A percentile compares a stretch with the other conserved stretches of the same genome.
These are phyloP conservation scores for Apiotrichum veenhuisii DNA, from an alignment of 1,284 basidiomycete species.

Conservation along the genomic window DNA sequence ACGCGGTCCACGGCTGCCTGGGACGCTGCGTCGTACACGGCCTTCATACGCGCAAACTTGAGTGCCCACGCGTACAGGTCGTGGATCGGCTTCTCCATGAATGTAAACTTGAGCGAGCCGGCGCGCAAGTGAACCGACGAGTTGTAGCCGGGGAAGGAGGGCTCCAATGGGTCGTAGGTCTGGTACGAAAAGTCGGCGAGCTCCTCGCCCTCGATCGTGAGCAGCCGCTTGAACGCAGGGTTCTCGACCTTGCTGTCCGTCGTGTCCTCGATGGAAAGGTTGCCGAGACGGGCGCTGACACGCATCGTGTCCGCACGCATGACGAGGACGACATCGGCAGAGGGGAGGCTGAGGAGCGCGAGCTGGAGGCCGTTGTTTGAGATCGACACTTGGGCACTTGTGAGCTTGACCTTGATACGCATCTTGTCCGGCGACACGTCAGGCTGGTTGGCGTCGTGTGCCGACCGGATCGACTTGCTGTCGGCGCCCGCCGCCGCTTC, in stretches of 20 bases:
- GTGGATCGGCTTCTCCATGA: constrained; percentile 81
- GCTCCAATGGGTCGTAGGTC: constrained; percentile 67
- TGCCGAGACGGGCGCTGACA: constrained; percentile 80
- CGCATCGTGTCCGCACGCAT: constrained; percentile 72
- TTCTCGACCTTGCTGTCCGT: constrained; percentile 60
- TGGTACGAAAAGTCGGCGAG: constrained; percentile 94
- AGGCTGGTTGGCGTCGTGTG: not conserved
- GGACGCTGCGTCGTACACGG: constrained; percentile 88
- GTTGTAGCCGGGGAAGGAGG: constrained; percentile 73
- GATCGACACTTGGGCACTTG: constrained; percentile 84
- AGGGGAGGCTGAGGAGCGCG: constrained; percentile 85
- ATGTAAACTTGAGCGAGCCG: constrained; percentile 88
- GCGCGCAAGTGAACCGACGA: constrained; percentile 78
- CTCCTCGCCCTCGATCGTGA: constrained; percentile 93
- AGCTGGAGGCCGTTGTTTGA: constrained; percentile 70
- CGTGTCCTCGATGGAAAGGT: constrained; percentile 79
- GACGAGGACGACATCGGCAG: constrained; percentile 81
- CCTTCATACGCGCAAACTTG: constrained; percentile 87
- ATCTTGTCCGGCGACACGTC: constrained; percentile 59
- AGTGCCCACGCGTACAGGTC: constrained; percentile 79
- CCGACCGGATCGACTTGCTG: not conserved
- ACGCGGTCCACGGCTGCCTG: constrained; percentile 88
- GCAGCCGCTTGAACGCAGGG: constrained; percentile 70
- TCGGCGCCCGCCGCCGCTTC: constrained; percentile 15
- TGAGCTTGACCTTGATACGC: constrained; percentile 78